Base-by-base conservation (phyloP, 75 land plant genomes). In the Selaginella tamariscina region DNA sequence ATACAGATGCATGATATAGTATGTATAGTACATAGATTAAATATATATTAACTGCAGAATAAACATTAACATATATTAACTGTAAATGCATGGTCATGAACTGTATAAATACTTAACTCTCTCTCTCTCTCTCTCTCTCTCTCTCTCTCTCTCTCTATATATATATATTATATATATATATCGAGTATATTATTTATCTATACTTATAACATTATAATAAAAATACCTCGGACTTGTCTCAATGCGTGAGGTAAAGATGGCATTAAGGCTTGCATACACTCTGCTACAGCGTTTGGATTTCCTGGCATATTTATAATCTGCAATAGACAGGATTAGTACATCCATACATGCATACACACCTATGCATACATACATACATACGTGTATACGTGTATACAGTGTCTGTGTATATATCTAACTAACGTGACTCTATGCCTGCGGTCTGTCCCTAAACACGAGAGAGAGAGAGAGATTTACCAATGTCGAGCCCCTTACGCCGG, bases 291-390 rank as follows among this genome's bases (percentile, higher is more conserved):
- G 72, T 93, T 93, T 24, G 98, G 98, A 68, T 93, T 93, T 31
- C 98, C 98, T 8, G 98, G 98, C 98, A 93, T 93, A 76, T 93
- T 93, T 67, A 93, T 89, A 32, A 93, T 89, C 98, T 89, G 82
- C 26, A 64, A 2, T 33, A 39, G 49, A 39, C 5, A 39, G 15
- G 15, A 39, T 39, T 39, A 39, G 15, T 5, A 39, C n/a, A n/a
- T n/a, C n/a, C n/a, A n/a, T n/a, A n/a, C n/a, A n/a, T n/a, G n/a
- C n/a, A n/a, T n/a, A n/a, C n/a, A n/a, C n/a, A n/a, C n/a, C n/a
- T n/a, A n/a, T n/a, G n/a, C n/a, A n/a, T n/a, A n/a, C 24, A 55
- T 24, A 18, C 1, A 65, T 18, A 26, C 56, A 32, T 64, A 55
- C 56, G 28, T 56, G 28, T 31, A 49, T 22, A 11, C 2, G 28